Evolutionary conservation across 1,139 yeast genomes (phyloP), one percentile per base, ranked within the genome.

Genomic region (Yamadazyma oceani): DNA sequence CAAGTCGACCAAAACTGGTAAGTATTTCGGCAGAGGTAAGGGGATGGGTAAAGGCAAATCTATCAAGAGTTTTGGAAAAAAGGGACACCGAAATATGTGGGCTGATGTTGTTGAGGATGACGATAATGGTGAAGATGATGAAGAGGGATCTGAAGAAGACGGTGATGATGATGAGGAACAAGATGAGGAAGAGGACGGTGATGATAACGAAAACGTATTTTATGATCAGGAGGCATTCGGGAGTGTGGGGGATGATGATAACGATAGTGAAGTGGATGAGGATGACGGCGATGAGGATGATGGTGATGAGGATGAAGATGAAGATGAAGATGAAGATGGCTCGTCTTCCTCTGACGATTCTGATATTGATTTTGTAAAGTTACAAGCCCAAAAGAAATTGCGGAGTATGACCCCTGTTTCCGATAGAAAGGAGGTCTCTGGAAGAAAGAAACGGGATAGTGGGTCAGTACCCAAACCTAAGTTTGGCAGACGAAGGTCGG

Each of bases 301-400:
- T 12, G 40, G 35, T 5, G 62, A 60, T 16, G 67, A 61, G 14
- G 66, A 61, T n/a, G 61, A 55, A 9, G 64, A 58, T 12, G 54
- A 54, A n/a, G 54, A 46, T 8, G 51, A 42, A 7, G 44, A 62
- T 17, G 62, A 57, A 13, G 60, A 53, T 16, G 51, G 45, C 14
- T 58, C 55, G 23, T 57, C 57, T 7, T 73, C 82, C 4, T 76
- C 82, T 11, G 71, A 78, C 1, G 84, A 80, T 45, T 89, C 82
- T 25, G 82, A 80, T 48, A 79, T 82, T 3, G 92, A 84, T 58
- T 82, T 81, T 54, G 85, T 83, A 12, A 78, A 75, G 55, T 61
- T 83, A 42, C 85, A 85, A 31, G 85, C 82, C 7, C 83, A 82
- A 52, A 69, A 80, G 46, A 79, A 82, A 58, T 78, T 77, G 24